Evolutionary conservation across 2,329 filamentous ascomycete genomes (phyloP).

Genomic region (Beauveria pseudobassiana): DNA sequence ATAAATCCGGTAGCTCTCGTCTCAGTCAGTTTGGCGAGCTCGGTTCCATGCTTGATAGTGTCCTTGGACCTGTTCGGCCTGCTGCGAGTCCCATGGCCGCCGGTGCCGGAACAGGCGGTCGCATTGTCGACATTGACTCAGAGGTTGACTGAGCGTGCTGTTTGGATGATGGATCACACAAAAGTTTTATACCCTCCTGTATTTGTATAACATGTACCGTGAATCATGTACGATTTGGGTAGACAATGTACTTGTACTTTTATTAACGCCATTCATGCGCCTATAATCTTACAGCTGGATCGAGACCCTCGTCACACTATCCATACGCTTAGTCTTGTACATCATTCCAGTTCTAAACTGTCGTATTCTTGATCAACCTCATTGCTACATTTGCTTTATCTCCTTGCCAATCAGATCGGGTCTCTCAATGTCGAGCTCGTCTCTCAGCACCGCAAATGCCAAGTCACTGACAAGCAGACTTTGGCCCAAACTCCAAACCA

Average conservation of each 20-base stretch:
- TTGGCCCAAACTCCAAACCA: slow-evolving; percentile 93
- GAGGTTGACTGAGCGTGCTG: slow-evolving; percentile 24
- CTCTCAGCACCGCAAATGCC: slow-evolving; percentile 78
- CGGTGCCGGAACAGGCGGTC: slow-evolving; percentile 15
- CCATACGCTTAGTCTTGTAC: background rate
- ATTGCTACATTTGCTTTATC: slow-evolving; percentile 67
- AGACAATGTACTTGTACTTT: slow-evolving; percentile 12
- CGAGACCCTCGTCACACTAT: background rate
- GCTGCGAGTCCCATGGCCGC: slow-evolving; percentile 12
- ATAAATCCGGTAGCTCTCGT: slow-evolving; percentile 20
- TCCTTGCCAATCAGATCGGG: slow-evolving; percentile 88
- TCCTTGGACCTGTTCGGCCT: slow-evolving; percentile 21
- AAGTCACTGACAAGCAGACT: slow-evolving; percentile 82
- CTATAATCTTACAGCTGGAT: background rate
- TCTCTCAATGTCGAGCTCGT: slow-evolving; percentile 89
- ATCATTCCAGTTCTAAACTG: background rate
- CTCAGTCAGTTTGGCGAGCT: slow-evolving; percentile 40
- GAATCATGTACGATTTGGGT: slow-evolving; percentile 2
- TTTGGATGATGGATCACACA: background rate
- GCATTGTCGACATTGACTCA: slow-evolving; percentile 28
- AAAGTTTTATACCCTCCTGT: slow-evolving; percentile 6
- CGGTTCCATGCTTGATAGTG: slow-evolving; percentile 35
- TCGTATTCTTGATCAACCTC: background rate
- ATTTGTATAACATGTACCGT: slow-evolving; percentile 1
- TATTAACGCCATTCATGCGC: background rate